phyloP scores from a whole-genome alignment of 805 yeast species.

The Candida dajiaensis region DNA sequence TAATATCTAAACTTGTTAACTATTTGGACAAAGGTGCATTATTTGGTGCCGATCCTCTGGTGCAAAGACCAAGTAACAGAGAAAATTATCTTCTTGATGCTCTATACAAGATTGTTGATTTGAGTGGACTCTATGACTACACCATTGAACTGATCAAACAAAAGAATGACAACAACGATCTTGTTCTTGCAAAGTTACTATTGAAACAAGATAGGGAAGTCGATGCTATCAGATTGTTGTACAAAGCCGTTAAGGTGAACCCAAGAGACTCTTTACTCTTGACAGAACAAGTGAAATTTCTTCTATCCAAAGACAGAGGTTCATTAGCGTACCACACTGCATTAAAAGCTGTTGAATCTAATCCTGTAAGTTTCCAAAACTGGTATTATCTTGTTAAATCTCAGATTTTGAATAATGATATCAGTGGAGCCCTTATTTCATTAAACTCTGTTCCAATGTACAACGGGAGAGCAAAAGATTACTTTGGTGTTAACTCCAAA shows the following conservation, averaged over 20 bases:
- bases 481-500: constrained; percentile 36
- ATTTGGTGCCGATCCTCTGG: constrained; percentile 58
- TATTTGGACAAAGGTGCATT: constrained; percentile 41
- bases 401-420: constrained; percentile 51
- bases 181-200: constrained; percentile 26
- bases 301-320: constrained; percentile 47
- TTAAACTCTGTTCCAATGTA: constrained; percentile 75
- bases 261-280: constrained; percentile 17
- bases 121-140: constrained; percentile 32
- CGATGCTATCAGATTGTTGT: constrained; percentile 27
- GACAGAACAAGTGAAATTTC: constrained; percentile 51
- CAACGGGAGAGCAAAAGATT: constrained; percentile 34
- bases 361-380: constrained; percentile 72
- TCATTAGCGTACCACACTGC: constrained; percentile 57
- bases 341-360: constrained; percentile 49
- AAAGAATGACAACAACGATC: constrained; percentile 18
- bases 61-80: constrained; percentile 58
- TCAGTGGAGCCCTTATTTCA: constrained; percentile 54
- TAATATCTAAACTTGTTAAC: constrained; percentile 11
- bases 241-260: constrained; percentile 22
- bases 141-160: constrained; percentile 35
- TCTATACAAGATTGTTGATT: constrained; percentile 40
- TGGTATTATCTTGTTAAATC: constrained; percentile 65
- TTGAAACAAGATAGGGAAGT: constrained; percentile 29
- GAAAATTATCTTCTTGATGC: constrained; percentile 72